Evolutionary conservation across 441 rosid species (phyloP).

Genomic region (Populus hybrid): DNA sequence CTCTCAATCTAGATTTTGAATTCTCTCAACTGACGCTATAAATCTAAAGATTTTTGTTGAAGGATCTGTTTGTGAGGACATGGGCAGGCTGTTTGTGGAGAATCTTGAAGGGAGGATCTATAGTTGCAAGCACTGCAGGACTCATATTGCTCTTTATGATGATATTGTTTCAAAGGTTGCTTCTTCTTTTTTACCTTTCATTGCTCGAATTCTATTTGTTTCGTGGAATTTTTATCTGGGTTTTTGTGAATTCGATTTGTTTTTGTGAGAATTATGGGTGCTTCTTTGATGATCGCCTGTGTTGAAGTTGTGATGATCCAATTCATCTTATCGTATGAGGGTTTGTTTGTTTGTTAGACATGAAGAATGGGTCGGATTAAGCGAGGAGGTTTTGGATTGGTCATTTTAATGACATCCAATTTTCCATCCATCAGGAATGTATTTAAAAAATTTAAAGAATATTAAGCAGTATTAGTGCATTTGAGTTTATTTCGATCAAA

Average conservation of each 20-base stretch:
- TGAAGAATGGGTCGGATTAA: background rate
- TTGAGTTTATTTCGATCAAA: background rate
- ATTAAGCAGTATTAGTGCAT: background rate
- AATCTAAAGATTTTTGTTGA: background rate
- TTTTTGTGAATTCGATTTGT: slow-evolving; percentile 11
- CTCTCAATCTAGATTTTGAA: background rate
- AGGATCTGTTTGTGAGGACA: slow-evolving; percentile 34
- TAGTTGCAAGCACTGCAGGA: slow-evolving; percentile 90
- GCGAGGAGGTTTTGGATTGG: background rate
- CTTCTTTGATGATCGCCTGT: slow-evolving; percentile 3
- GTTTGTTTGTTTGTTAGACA: background rate
- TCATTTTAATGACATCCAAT: background rate
- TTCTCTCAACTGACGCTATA: background rate
- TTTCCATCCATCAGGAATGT: background rate
- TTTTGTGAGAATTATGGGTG: slow-evolving; percentile 4
- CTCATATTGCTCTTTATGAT: slow-evolving; percentile 75
- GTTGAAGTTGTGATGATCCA: background rate
- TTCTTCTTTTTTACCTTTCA: slow-evolving; percentile 17
- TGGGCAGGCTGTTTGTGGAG: slow-evolving; percentile 91
- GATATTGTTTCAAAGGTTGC: slow-evolving; percentile 84
- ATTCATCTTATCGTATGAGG: background rate
- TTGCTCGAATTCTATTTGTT: slow-evolving; percentile 4
- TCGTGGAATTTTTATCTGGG: slow-evolving; percentile 27
- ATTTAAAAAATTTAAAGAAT: background rate
- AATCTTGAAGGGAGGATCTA: slow-evolving; percentile 89